Evolutionary conservation across 805 yeast species (phyloP), one percentile per base, ranked within the genome.

Genomic region (Starmerella gropengiesseri): DNA sequence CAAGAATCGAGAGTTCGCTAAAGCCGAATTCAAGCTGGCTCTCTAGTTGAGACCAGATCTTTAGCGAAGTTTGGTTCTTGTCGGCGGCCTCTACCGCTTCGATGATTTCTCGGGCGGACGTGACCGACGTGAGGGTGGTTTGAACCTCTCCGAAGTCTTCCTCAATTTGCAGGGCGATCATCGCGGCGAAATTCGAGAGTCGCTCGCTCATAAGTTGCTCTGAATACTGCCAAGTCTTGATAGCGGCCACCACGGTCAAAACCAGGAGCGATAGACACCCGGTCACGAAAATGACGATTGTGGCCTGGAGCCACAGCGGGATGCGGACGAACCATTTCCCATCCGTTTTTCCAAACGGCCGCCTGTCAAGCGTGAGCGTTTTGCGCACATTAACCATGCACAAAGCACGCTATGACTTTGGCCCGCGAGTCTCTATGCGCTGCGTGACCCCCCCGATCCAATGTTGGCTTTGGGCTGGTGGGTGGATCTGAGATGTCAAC

Each of bases 251-350:
- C 7, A 43, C 22, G 31, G 48, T 31, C 14, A 50, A 37, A 4
- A 50, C 21, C 8, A 50, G 33, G 13, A 50, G 21, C 3, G 53
- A 48, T 2, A 51, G 17, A 18, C 50, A 37, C 14, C 48, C 53
- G 9, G 49, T 46, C 13, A 33, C 18, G 25, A 48, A 29, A 27
- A 49, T 51, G 19, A 50, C 36, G 14, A 50, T 39, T 16, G 54
- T 50, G 6, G 46, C 19, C 31, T 50, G 54, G 4, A 41, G 35
- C 54, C 54, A 50, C 20, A 50, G 26, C 12, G 54, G 54, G 3
- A 50, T 28, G 2, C 54, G 37, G 17, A 50, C 19, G 32, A 34
- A 49, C 52, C 52, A 49, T n/a, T 31, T 30, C 14, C 50, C 45
- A 34, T 34, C 25, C 17, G 25, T 22, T 18, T 36, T 36, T 12